Evolutionary conservation across 768 basidiomycete species (phyloP).

Genomic region (Termitomyces sp.): DNA sequence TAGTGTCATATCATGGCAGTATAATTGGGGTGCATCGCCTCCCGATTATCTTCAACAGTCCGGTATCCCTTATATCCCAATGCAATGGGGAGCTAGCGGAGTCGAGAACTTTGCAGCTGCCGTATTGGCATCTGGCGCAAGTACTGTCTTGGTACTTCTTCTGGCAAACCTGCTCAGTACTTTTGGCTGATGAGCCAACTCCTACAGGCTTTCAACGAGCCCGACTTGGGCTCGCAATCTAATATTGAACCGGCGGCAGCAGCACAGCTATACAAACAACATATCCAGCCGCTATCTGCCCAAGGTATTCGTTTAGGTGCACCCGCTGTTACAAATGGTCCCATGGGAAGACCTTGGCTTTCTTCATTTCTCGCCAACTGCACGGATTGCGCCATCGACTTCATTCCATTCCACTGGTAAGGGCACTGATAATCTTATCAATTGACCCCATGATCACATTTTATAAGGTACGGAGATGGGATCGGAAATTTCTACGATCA

Average conservation of each 20-base stretch:
- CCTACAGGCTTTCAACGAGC: constrained; percentile 30
- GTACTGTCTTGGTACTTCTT: constrained; percentile 28
- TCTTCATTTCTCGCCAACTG: constrained; percentile 27
- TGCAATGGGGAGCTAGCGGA: constrained; percentile 30
- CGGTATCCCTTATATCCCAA: constrained; percentile 28
- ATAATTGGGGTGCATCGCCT: constrained; percentile 32
- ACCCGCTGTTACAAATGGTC: constrained; percentile 28
- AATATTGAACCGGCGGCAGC: constrained; percentile 24
- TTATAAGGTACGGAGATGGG: constrained; percentile 24
- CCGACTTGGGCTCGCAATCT: constrained; percentile 26
- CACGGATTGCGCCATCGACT: constrained; percentile 28
- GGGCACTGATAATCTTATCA: constrained; percentile 17
- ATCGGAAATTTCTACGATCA: constrained; percentile 28
- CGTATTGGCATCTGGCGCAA: constrained; percentile 26
- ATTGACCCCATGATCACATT: neutral
- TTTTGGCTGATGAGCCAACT: neutral
- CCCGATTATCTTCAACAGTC: constrained; percentile 24
- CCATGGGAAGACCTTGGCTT: constrained; percentile 26
- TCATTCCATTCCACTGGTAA: constrained; percentile 31
- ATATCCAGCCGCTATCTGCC: constrained; percentile 28
- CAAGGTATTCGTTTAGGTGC: constrained; percentile 26
- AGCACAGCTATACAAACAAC: constrained; percentile 28
- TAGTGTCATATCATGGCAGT: constrained; percentile 33
- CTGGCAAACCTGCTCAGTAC: too few species aligned
- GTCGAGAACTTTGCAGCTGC: constrained; percentile 20